Percentiles rank a stretch among this genome's conserved stretches.
These are phyloP conservation scores for Thozetella sp. DNA, from an alignment of 495 filamentous ascomycete species.

Conservation along the genomic window DNA sequence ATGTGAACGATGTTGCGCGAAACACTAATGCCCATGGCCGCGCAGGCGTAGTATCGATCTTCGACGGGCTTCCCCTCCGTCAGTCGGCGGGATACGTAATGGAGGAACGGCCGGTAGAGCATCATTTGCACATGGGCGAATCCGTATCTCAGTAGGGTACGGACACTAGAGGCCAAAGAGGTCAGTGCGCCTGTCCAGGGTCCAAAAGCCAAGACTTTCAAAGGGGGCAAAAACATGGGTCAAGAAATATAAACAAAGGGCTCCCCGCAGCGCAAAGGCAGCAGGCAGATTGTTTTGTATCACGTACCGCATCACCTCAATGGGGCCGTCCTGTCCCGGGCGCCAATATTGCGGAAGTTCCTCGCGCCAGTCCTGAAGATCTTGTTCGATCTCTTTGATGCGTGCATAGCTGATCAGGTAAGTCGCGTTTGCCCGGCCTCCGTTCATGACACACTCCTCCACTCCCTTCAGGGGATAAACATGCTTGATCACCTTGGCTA, in stretches of 20 bases:
- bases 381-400: conserved; percentile 87
- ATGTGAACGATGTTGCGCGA: conserved; percentile 95
- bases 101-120: conserved; percentile 92
- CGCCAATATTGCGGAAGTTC: conserved; percentile 72
- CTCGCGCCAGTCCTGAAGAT: conserved; percentile 85
- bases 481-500: conserved; percentile 83
- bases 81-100: conserved; percentile 81
- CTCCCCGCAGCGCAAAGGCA: no score
- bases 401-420: conserved; percentile 89
- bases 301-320: conserved; percentile 74
- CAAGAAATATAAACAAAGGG: no score
- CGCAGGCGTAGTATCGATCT: conserved; percentile 87
- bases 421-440: conserved; percentile 34
- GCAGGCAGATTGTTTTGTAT: no score
- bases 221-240: no score
- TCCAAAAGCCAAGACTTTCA: no score
- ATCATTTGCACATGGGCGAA: conserved; percentile 94
- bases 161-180: conserved; percentile 54
- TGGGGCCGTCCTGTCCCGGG: conserved; percentile 72
- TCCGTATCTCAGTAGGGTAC: conserved; percentile 83
- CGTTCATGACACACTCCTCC: conserved; percentile 54
- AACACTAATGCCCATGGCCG: conserved; percentile 87
- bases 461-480: conserved; percentile 86
- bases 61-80: conserved; percentile 70
- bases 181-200: conserved; percentile 3